Base-by-base conservation (phyloP, 805 yeast genomes). In the Cyberlindnera galapagoensis region DNA sequence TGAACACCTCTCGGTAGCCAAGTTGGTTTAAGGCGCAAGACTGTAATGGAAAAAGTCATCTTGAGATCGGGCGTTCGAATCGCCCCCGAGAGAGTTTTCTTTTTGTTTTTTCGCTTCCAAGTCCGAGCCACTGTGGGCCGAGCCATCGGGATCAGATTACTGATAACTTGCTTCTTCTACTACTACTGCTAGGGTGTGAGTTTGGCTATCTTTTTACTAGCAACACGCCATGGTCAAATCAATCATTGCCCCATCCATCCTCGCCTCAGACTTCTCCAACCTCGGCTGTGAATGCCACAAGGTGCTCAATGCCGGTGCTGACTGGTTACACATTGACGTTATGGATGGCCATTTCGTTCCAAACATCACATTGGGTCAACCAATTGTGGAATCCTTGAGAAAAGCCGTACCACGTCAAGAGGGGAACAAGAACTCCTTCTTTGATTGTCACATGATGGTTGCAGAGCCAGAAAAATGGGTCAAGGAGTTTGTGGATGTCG, bases 301-400 rank as follows among this genome's bases (percentile, higher is more conserved):
- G 38, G 81, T 88, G 62, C 76, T 85, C 52, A 72, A 75, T 32
- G 69, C 80, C 35, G 80, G 83, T 16, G 94, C 96, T 14, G 95
- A 90, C 51, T 92, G 99, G 99, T 76, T 92, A 40, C 99, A 92
- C 60, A 76, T 92, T 33, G 99, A 92, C 60, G 90, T 92, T 30
- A 92, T 92, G 99, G 99, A 92, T 57, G 98, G 98, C 30, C 88
- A 90, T 60, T 92, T 92, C 56, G 99, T 92, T 30, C 98, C 98
- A 45, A 92, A 92, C 63, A 80, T 92, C 44, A 80, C 96, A 2
- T 67, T 92, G 51, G 99, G 99, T 17, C 86, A 94, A 22, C 95
- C 95, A 35, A 74, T 90, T 34, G 87, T 88, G 30, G 62, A 76
- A 35, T 74, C 84, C 21, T 71, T 88, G 52, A 75, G 97, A 49